Evolutionary conservation across 2,329 filamentous ascomycete genomes (phyloP).

Genomic region (Pseudogymnoascus destructans): DNA sequence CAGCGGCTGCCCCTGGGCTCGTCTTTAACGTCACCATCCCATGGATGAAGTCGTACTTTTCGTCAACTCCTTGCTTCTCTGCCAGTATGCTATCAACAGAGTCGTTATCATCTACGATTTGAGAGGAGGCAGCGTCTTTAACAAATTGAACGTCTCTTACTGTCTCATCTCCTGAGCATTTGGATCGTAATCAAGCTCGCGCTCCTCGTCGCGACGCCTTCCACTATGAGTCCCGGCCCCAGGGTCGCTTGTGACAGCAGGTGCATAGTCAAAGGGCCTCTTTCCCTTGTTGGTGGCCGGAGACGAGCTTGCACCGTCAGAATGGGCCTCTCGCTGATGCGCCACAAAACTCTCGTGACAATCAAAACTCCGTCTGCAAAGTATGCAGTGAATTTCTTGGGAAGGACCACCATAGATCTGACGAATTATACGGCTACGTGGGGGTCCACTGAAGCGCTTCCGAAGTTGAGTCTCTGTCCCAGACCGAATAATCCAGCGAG

Average conservation of each 20-base stretch:
- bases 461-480: not conserved
- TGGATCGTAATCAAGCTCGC: not conserved
- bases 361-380: not conserved
- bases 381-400: not conserved
- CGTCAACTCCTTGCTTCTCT: not conserved
- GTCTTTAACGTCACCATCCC: not conserved
- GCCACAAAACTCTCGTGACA: not conserved
- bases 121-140: not conserved
- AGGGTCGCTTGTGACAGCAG: not conserved
- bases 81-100: not conserved
- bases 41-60: not conserved
- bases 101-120: not conserved
- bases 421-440: not conserved
- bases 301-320: not conserved
- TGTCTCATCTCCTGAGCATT: not conserved
- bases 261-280: not conserved
- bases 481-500: not conserved
- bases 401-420: not conserved
- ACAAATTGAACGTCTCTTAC: not conserved
- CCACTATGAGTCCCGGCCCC: not conserved
- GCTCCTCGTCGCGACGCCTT: slow-evolving; percentile 29
- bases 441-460: not conserved
- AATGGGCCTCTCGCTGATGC: not conserved
- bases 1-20: not conserved
- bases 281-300: not conserved